These are phyloP conservation scores for Teunomyces tritomae DNA, from an alignment of 805 yeast genomes.

Conservation along the genomic window DNA sequence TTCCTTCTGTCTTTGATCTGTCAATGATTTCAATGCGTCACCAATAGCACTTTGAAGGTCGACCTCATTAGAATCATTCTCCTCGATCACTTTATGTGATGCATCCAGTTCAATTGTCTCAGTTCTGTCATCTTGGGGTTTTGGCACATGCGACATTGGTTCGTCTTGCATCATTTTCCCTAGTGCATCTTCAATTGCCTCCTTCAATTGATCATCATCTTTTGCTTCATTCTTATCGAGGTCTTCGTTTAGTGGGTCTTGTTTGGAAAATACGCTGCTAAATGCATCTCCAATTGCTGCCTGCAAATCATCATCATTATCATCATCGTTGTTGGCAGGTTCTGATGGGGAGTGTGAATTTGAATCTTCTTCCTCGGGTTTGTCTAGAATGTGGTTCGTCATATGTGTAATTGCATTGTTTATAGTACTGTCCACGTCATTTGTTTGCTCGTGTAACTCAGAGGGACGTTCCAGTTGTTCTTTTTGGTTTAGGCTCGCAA, in stretches of 20 bases:
- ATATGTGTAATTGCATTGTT: constrained; percentile 15
- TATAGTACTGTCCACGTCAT: constrained; percentile 11
- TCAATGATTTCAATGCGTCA: constrained; percentile 11
- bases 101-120: neutral
- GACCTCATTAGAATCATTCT: constrained; percentile 6
- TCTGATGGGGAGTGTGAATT: neutral
- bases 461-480: neutral
- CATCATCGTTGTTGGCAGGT: constrained; percentile 1
- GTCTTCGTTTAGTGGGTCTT: no score
- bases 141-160: neutral
- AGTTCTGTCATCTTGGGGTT: neutral
- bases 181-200: neutral
- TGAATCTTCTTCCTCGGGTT: neutral
- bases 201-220: neutral
- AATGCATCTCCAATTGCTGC: constrained; percentile 20
- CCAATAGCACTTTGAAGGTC: constrained; percentile 19
- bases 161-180: neutral
- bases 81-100: neutral
- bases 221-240: neutral
- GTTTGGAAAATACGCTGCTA: constrained; percentile 3
- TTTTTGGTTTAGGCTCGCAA: constrained; percentile 7
- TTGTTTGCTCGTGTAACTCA: neutral
- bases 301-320: constrained; percentile 6
- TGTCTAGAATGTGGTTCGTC: neutral
- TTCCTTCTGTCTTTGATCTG: neutral